Evolutionary conservation across 345 rosid genomes (phyloP), one percentile per base, ranked within the genome.

Genomic region (Psidium friedrichsthalianum): DNA sequence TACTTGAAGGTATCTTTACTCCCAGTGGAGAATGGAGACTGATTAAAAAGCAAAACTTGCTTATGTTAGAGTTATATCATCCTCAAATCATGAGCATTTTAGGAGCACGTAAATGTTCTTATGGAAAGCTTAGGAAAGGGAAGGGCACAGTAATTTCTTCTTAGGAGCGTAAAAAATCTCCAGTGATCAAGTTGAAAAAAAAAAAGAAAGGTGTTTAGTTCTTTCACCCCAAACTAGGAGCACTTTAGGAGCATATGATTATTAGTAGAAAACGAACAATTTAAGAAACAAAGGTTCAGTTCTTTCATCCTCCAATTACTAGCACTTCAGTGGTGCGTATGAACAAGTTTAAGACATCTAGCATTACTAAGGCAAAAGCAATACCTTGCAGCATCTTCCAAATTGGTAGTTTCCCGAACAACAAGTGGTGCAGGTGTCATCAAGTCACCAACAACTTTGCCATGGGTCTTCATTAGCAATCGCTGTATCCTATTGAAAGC

Each of bases 341-440:
- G 49, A 59, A 51, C 56, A 44, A 55, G 15, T 21, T 18, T 11
- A 40, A 83, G 47, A 74, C 25, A 29, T 61, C 51, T 47, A 56
- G 56, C 21, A 21, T 58, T 15, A 29, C 51, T 49, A 49, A 11
- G 55, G 49, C 11, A 5, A 59, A 81, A 55, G 29, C 20, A 32
- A 78, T 90, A 97, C 98, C 98, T 94, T 56, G 95, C 98, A 87
- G 98, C 99, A 86, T 95, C 98, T 90, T 95, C 98, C 84, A 97
- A 85, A 89, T 94, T 93, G 86, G 99, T 92, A 51, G 93, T 90
- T 85, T 94, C 98, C 86, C 89, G 90, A 82, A 95, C 95, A 88
- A 92, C 94, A 0, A 94, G 96, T 3, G 99, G 98, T 85, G 95
- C 90, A 58, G 98, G 92, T 2, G 98, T 95, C 99, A 97, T 97